Base-by-base conservation (phyloP, 2,329 filamentous ascomycete genomes). In the Calonectria henricotiae region DNA sequence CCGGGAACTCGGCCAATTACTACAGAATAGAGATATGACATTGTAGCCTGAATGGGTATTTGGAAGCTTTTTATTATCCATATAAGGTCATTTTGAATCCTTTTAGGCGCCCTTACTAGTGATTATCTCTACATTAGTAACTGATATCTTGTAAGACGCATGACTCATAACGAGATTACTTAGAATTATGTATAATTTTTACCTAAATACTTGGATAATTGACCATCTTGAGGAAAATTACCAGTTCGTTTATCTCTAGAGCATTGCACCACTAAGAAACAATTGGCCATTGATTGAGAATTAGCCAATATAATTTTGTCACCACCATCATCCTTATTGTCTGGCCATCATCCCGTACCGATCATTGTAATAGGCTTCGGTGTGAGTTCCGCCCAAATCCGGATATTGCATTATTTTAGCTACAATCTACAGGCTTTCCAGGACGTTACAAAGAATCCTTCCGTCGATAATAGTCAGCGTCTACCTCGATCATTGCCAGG, bases 321-420 rank as follows among this genome's bases (percentile, higher is more conserved):
- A 7, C 54, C n/a, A 20, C 13, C 30, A 43, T 2, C 32, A 30
- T 47, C 20, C 8, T 3, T 9, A 12, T 30, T 63, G 61, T 41
- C 61, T 23, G 32, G 51, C 15, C 7, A 41, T 60, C 30, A 39
- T 5, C 35, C 23, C 27, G 32, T 49, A 20, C 61, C 44, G 30
- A 44, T 63, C 43, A 44, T 63, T 37, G 44, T 63, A 15, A 63
- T 44, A 12, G 61, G 61, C 61, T 63, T 63, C 5, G 61, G 61
- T 12, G 61, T 63, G 15, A 41, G 61, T 49, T n/a, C 12, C 27
- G 27, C 7, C 9, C 15, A 8, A 1, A 41, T 5, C 11, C 17
- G 1, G 30, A 51, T 13, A 2, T n/a, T 6, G 15, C 6, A n/a
- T 8, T 6, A 51, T 1, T n/a, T 25, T 27, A 51, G 9, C 49